Conservation (phyloP, 208 protist species). For the Strigomonas culicis region DNA sequence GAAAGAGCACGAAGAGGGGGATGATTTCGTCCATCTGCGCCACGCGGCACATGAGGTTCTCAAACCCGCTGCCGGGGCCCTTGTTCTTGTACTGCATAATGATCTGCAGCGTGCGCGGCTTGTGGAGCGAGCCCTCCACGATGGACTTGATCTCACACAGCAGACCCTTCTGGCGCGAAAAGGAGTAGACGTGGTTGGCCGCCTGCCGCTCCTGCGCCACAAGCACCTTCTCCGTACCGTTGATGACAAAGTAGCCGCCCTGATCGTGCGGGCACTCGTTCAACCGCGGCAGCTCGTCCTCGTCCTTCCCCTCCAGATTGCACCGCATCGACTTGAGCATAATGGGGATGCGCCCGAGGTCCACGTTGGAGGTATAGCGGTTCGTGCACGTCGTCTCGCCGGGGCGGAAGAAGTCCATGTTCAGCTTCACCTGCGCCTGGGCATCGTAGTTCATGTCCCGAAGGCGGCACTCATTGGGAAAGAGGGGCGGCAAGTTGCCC, state of each 20-base stretch:
- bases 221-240: conserved; percentile 98
- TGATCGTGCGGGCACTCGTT: conserved; percentile 99
- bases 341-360: conserved; percentile 98
- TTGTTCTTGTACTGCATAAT: conserved; percentile 95
- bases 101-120: conserved; percentile 90
- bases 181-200: conserved; percentile 98
- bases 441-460: conserved; percentile 94
- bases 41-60: conserved; percentile 86
- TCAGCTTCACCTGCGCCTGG: conserved; percentile 57
- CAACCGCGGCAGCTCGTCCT: conserved; percentile 91
- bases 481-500: conserved; percentile 69
- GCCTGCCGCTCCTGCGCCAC: conserved; percentile 95
- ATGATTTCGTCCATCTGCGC: conserved; percentile 89
- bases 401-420: conserved; percentile 54
- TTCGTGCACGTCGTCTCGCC: conserved; percentile 28
- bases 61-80: conserved; percentile 87
- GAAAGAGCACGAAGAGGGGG: conserved; percentile 96
- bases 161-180: conserved; percentile 91
- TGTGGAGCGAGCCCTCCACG: conserved; percentile 83
- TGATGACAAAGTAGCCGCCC: conserved; percentile 99
- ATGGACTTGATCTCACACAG: conserved; percentile 96
- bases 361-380: conserved; percentile 69
- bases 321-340: conserved; percentile 99
- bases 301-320: conserved; percentile 90
- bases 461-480: conserved; percentile 96